phyloP scores from a whole-genome alignment of 2,329 filamentous ascomycete genomes.

The Clonostachys rhizophaga region DNA sequence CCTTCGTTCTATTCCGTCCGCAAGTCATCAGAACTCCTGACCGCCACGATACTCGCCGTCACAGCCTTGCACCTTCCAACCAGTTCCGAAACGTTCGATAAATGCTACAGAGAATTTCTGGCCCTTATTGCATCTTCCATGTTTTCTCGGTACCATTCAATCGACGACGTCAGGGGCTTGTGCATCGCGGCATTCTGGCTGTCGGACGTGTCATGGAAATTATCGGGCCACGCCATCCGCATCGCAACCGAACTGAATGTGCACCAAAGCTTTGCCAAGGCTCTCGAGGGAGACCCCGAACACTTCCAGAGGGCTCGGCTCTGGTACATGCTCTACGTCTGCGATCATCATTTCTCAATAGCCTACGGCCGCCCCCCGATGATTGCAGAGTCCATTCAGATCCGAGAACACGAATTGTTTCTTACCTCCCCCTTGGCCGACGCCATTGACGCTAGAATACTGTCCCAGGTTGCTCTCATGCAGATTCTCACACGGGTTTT shows the following conservation, averaged over 20 bases:
- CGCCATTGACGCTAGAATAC: conserved; percentile 47
- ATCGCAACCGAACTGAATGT: conserved; percentile 54
- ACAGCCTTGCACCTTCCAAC: conserved; percentile 20
- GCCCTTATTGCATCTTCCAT: conserved; percentile 51
- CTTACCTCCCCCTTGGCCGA: conserved; percentile 33
- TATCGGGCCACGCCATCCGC: conserved; percentile 53
- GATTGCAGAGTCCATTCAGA: conserved; percentile 51
- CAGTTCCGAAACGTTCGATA: conserved; percentile 41
- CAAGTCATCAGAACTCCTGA: conserved; percentile 18
- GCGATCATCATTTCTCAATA: conserved; percentile 63
- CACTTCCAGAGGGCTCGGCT: conserved; percentile 51
- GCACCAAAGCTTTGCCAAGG: conserved; percentile 46
- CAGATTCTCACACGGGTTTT: conserved; percentile 55
- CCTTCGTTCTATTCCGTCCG: conserved; percentile 16
- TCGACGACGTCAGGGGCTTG: conserved; percentile 55
- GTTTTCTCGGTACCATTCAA: conserved; percentile 45
- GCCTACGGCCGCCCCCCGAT: conserved; percentile 55
- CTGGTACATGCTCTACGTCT: conserved; percentile 61
- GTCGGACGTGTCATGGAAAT: conserved; percentile 49
- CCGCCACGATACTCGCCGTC: conserved; percentile 22
- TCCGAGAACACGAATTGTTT: conserved; percentile 52
- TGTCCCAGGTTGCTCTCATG: conserved; percentile 56
- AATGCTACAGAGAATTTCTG: conserved; percentile 54
- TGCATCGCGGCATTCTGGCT: conserved; percentile 63
- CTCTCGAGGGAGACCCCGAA: conserved; percentile 32